Evolutionary conservation across 2,329 filamentous ascomycete genomes (phyloP), one percentile per base, ranked within the genome.

Genomic region (Nemania serpens): DNA sequence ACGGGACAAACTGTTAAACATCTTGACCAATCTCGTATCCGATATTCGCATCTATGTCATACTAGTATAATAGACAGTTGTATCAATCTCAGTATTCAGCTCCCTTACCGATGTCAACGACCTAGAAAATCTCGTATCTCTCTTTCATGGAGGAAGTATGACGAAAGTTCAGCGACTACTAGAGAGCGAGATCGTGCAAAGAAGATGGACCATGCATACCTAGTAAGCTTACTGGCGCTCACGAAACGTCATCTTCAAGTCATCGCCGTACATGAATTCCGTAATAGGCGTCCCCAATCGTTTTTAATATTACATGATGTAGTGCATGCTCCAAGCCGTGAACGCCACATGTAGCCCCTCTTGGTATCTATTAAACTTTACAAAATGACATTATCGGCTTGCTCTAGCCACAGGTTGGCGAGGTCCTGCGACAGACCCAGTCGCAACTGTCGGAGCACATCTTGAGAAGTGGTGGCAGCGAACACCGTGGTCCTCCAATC

Each of bases 341-440:
- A 29, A 56, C 43, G 29, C 57, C n/a, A 43, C 47, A 43, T 52
- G 52, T 7, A 9, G 33, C 4, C 25, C 53, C 46, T 29, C 47
- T 37, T 56, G 22, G 18, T 54, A 49, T 57, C 54, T 54, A 54
- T 39, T 34, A 43, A 22, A 58, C n/a, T 59, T 59, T 76, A 81
- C 65, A 78, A 64, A 42, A 79, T 79, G 55, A 80, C 76, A 52
- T 79, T 81, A 72, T 90, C 86, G 17, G 86, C 86, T 65, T 90
- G 87, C 58, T 84, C 81, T 36, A 90, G 75, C 88, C 89, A 93
- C 55, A 88, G 79, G 69, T 81, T 83, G 13, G 86, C 89, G 71
- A 96, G 77, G 67, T 95, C 91, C 73, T 84, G 86, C 13, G 91
- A 90, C 70, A 97, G 75, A 2, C 88, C 90, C 53, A 91, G 74